Evolutionary conservation across 1,284 basidiomycete genomes (phyloP).

Genomic region (Abortiporus biennis): DNA sequence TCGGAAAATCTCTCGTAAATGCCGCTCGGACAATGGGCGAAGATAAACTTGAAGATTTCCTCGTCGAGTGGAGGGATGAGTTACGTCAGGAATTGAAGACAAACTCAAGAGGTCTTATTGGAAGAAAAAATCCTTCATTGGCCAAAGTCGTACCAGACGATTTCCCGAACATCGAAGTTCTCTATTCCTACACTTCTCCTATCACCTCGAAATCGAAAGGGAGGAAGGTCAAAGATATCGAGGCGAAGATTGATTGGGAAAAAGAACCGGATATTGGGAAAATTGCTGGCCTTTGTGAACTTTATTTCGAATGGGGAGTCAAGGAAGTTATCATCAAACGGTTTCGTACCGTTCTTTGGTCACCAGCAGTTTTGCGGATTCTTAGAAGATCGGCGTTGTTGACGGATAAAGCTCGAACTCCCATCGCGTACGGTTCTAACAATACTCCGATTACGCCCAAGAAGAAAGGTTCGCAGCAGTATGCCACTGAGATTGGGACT

Average conservation of each 20-base stretch:
- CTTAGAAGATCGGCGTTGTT: constrained; percentile 51
- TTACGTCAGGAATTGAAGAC: constrained; percentile 67
- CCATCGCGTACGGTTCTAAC: constrained; percentile 4
- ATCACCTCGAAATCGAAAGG: constrained; percentile 61
- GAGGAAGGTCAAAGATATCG: constrained; percentile 26
- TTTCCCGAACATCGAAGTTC: constrained; percentile 63
- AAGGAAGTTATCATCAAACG: constrained; percentile 72
- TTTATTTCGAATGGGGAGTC: constrained; percentile 88
- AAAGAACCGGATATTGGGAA: constrained; percentile 68
- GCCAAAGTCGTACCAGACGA: constrained; percentile 54
- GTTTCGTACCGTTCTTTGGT: constrained; percentile 75
- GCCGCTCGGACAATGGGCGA: constrained; percentile 48
- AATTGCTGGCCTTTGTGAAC: constrained; percentile 74
- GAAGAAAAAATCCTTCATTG: constrained; percentile 52
- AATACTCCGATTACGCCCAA: constrained; percentile 33
- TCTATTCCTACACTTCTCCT: constrained; percentile 73
- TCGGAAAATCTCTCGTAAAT: constrained; percentile 61
- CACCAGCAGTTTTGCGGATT: constrained; percentile 56
- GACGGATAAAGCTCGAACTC: constrained; percentile 24
- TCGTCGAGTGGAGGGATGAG: constrained; percentile 57
- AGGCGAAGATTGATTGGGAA: constrained; percentile 37
- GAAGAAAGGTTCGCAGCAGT: constrained; percentile 25
- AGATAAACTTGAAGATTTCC: constrained; percentile 44
- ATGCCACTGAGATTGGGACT: constrained; percentile 29
- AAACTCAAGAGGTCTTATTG: constrained; percentile 58